Evolutionary conservation across 2,329 filamentous ascomycete genomes (phyloP).

Genomic region (Atkinsonella texensis): DNA sequence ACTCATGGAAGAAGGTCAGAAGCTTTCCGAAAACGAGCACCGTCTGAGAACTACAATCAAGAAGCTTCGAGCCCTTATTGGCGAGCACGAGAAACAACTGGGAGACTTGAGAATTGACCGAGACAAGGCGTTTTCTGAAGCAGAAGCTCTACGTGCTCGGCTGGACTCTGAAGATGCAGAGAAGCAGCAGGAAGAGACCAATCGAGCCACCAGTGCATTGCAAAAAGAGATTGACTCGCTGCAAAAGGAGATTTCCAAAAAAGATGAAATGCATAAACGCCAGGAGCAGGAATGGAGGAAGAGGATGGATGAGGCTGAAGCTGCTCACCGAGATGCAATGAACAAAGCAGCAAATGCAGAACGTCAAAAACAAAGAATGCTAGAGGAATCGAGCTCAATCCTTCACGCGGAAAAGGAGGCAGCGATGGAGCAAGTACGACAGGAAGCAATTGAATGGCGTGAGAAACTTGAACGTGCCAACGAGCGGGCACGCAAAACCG

Average conservation of each 20-base stretch:
- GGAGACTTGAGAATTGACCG: conserved; percentile 46
- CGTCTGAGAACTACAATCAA: conserved; percentile 75
- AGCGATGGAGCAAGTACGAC: conserved; percentile 54
- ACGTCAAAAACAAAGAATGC: conserved; percentile 43
- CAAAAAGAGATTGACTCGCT: conserved; percentile 24
- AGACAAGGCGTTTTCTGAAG: conserved; percentile 44
- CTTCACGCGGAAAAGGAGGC: conserved; percentile 71
- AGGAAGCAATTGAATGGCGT: conserved; percentile 58
- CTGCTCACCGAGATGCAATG: conserved; percentile 53
- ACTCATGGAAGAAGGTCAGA: conserved; percentile 85
- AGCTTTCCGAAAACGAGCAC: conserved; percentile 74
- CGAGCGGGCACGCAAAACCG: conserved; percentile 54
- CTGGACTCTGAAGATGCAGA: conserved; percentile 39
- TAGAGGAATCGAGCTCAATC: conserved; percentile 47
- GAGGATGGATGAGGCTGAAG: conserved; percentile 51
- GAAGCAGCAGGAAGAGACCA: conserved; percentile 37
- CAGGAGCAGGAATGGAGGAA: conserved; percentile 59
- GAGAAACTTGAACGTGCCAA: conserved; percentile 62
- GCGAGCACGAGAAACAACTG: conserved; percentile 53
- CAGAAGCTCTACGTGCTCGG: conserved; percentile 33
- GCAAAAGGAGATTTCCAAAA: conserved; percentile 42
- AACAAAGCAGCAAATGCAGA: conserved; percentile 55
- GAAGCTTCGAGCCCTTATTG: conserved; percentile 57
- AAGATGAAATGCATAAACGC: conserved; percentile 53
- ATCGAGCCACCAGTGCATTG: conserved; percentile 41